Conservation (phyloP, 768 basidiomycete species). For the Suillus brevipes region DNA sequence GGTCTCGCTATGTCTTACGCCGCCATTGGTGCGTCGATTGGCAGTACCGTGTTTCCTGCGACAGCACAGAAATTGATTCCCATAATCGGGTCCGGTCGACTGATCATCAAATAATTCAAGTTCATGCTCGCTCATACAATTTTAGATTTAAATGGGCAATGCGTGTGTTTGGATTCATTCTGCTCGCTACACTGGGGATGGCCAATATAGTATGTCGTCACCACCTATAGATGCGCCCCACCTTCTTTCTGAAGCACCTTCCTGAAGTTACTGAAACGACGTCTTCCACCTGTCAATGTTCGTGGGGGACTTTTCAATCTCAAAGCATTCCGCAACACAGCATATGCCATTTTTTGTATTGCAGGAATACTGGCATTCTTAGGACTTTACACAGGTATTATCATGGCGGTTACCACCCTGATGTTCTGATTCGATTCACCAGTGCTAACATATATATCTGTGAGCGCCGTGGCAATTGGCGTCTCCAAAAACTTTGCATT, state of each 20-base stretch:
- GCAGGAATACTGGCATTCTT: conserved; percentile 61
- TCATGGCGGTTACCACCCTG: conserved; percentile 6
- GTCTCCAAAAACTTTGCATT: conserved; percentile 52
- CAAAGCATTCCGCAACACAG: conserved; percentile 44
- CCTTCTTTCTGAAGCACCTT: neutral
- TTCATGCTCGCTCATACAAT: neutral
- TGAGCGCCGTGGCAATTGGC: conserved; percentile 53
- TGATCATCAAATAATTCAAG: neutral
- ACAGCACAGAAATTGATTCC: conserved; percentile 54
- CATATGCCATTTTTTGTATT: conserved; percentile 57
- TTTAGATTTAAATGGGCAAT: conserved; percentile 77
- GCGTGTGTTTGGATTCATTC: conserved; percentile 66
- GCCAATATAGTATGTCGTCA: conserved; percentile 49
- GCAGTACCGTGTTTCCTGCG: conserved; percentile 70
- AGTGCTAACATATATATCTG: conserved; percentile 71
- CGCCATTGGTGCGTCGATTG: conserved; percentile 66
- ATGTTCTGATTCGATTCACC: neutral
- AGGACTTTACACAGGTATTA: conserved; percentile 65
- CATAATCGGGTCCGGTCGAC: conserved; percentile 49
- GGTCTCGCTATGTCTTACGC: conserved; percentile 60
- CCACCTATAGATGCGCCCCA: conserved; percentile 10
- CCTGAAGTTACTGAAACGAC: conserved; percentile 37
- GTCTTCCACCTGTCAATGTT: conserved; percentile 53
- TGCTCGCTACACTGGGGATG: conserved; percentile 50
- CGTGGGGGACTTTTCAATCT: conserved; percentile 61